These are phyloP conservation scores for Solanum verrucosum DNA, from an alignment of 257 asterid species.

Conservation along the genomic window DNA sequence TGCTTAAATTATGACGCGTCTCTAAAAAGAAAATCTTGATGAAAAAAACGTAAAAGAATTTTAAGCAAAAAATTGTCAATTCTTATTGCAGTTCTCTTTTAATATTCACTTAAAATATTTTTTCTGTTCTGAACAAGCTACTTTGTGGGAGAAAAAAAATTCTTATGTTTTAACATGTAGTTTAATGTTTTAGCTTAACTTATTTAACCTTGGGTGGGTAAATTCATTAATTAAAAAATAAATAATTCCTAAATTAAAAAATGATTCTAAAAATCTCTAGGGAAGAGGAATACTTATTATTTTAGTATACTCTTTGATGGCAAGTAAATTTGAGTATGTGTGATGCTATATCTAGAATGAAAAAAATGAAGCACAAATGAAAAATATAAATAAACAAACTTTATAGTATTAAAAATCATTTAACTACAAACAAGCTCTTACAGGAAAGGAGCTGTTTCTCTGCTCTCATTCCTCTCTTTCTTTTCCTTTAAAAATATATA, in stretches of 20 bases:
- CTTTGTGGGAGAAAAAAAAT: neutral
- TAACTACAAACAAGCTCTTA: neutral
- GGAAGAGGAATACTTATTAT: neutral
- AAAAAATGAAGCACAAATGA: neutral
- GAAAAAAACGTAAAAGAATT: neutral
- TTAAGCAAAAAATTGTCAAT: accelerated
- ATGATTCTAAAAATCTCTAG: neutral
- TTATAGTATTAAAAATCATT: neutral
- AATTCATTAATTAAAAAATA: neutral
- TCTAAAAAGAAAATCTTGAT: neutral
- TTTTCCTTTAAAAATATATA: too few relatives aligned
- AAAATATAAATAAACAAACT: neutral
- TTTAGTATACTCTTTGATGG: neutral
- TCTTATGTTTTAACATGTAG: neutral
- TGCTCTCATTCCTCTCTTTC: neutral
- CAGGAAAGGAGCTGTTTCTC: neutral
- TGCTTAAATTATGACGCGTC: neutral
- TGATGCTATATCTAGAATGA: neutral
- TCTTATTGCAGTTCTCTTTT: neutral
- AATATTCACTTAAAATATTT: neutral
- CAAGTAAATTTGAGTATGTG: neutral
- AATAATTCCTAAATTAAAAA: neutral
- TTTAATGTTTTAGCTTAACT: neutral
- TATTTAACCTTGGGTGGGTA: neutral
- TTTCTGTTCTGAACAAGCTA: neutral